A percentile compares a stretch with the other conserved stretches of the same genome.
These are phyloP conservation scores for Fusarium pseudonygamai DNA, from an alignment of 2,329 filamentous ascomycete species.

Conservation along the genomic window DNA sequence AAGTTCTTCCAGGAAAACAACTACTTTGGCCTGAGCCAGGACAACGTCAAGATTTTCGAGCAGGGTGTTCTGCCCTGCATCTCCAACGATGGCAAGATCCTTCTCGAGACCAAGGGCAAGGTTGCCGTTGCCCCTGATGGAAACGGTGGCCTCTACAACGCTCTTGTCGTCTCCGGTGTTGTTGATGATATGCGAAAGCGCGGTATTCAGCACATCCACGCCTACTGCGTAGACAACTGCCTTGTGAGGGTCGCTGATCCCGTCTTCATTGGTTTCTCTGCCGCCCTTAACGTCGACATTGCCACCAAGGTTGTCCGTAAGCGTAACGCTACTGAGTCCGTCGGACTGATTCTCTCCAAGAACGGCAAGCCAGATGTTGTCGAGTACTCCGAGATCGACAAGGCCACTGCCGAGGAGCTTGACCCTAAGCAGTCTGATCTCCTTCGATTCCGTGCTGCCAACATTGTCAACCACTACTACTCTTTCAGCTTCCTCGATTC, in stretches of 20 bases:
- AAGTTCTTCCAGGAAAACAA: slow-evolving; percentile 88
- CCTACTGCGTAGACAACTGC: slow-evolving; percentile 99
- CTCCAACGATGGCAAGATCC: slow-evolving; percentile 96
- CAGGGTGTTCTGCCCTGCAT: slow-evolving; percentile 97
- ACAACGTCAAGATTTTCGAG: slow-evolving; percentile 93
- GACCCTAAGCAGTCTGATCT: slow-evolving; percentile 82
- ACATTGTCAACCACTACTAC: slow-evolving; percentile 99
- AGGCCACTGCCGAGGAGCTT: slow-evolving; percentile 85
- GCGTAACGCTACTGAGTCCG: slow-evolving; percentile 94
- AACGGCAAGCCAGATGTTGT: slow-evolving; percentile 97
- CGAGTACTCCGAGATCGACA: slow-evolving; percentile 97
- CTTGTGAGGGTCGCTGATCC: slow-evolving; percentile 99
- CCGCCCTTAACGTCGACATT: slow-evolving; percentile 88
- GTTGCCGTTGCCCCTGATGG: slow-evolving; percentile 96
- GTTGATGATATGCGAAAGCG: slow-evolving; percentile 88
- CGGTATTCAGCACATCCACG: slow-evolving; percentile 93
- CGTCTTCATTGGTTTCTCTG: slow-evolving; percentile 92
- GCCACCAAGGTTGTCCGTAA: slow-evolving; percentile 99
- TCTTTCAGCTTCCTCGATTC: slow-evolving; percentile 91
- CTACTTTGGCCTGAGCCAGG: slow-evolving; percentile 88
- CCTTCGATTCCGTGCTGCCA: slow-evolving; percentile 95
- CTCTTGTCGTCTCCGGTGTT: slow-evolving; percentile 81
- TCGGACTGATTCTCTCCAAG: slow-evolving; percentile 93
- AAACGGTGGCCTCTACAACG: slow-evolving; percentile 96
- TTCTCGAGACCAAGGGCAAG: slow-evolving; percentile 89